Evolutionary conservation across 2,329 filamentous ascomycete genomes (phyloP).

Genomic region (Zarea fungicola): DNA sequence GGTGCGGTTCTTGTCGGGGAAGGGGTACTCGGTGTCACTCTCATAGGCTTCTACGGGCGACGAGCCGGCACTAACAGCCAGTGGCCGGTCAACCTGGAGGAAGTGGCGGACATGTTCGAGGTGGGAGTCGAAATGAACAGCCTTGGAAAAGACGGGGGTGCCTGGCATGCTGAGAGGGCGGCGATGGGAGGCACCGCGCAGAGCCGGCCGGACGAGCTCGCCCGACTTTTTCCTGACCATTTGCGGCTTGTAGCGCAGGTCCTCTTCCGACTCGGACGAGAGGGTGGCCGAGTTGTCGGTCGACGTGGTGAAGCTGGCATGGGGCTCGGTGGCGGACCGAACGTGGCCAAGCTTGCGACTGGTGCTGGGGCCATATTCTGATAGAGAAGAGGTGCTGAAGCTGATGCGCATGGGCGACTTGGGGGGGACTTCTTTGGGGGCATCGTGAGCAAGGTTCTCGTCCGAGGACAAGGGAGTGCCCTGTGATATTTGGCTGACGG

Average conservation of each 20-base stretch:
- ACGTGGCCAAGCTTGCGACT: slow-evolving; percentile 40
- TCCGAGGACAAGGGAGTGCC: slow-evolving; percentile 38
- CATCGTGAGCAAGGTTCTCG: slow-evolving; percentile 49
- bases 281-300: slow-evolving; percentile 44
- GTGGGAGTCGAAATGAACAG: slow-evolving; percentile 96
- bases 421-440: background rate
- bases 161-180: slow-evolving; percentile 96
- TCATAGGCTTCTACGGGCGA: slow-evolving; percentile 88
- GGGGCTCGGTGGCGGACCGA: slow-evolving; percentile 51
- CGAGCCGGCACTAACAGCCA: slow-evolving; percentile 92
- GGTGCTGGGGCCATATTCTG: slow-evolving; percentile 32
- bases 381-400: slow-evolving; percentile 42
- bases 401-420: slow-evolving; percentile 36
- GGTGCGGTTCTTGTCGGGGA: slow-evolving; percentile 44
- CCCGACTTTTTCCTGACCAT: slow-evolving; percentile 98
- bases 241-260: slow-evolving; percentile 64
- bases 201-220: slow-evolving; percentile 87
- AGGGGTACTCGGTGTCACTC: slow-evolving; percentile 85
- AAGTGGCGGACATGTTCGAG: slow-evolving; percentile 96
- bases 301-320: slow-evolving; percentile 41
- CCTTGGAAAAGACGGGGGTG: slow-evolving; percentile 91
- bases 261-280: slow-evolving; percentile 59
- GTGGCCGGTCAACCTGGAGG: slow-evolving; percentile 83
- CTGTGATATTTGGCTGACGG: slow-evolving; percentile 70
- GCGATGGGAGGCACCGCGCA: slow-evolving; percentile 72